These are phyloP conservation scores for Cyclotella baltica DNA, from an alignment of 108 stramenopile species.

Conservation along the genomic window DNA sequence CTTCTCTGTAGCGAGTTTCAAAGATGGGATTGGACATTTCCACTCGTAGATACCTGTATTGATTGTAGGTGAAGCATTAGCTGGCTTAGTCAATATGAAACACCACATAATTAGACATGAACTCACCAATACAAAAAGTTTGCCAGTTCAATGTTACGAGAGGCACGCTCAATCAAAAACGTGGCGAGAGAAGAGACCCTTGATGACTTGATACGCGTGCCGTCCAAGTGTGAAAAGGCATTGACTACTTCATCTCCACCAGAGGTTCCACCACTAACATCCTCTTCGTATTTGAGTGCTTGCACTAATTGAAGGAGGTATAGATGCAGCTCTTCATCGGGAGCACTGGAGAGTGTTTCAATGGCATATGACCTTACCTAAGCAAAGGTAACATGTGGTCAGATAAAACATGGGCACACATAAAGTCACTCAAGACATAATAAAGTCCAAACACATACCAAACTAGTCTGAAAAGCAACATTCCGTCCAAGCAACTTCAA, in stretches of 20 bases:
- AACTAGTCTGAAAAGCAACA: conserved; percentile 88
- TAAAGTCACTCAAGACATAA: background rate
- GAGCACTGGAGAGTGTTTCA: conserved; percentile 86
- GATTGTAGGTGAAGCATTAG: background rate
- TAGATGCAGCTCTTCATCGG: conserved; percentile 93
- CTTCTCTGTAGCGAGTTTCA: conserved; percentile 82
- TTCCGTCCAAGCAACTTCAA: conserved; percentile 95
- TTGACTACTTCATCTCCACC: conserved; percentile 23
- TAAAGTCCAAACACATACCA: conserved; percentile 51
- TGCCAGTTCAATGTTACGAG: conserved; percentile 88
- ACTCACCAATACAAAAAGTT: conserved; percentile 94
- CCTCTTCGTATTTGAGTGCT: conserved; percentile 95
- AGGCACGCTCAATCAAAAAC: conserved; percentile 93
- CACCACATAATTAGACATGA: background rate
- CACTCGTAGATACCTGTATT: conserved; percentile 77
- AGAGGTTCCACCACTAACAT: conserved; percentile 43
- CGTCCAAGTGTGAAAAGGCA: conserved; percentile 12
- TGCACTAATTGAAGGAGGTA: conserved; percentile 98
- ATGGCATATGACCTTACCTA: conserved; percentile 95
- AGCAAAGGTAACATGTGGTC: background rate
- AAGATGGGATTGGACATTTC: conserved; percentile 87
- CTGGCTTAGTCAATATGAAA: background rate
- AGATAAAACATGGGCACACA: conserved; percentile 16
- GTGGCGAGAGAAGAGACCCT: conserved; percentile 79
- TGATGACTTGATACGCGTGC: background rate